These are phyloP conservation scores for Paramarasmius palmivorus DNA, from an alignment of 1,284 basidiomycete species.

Conservation along the genomic window DNA sequence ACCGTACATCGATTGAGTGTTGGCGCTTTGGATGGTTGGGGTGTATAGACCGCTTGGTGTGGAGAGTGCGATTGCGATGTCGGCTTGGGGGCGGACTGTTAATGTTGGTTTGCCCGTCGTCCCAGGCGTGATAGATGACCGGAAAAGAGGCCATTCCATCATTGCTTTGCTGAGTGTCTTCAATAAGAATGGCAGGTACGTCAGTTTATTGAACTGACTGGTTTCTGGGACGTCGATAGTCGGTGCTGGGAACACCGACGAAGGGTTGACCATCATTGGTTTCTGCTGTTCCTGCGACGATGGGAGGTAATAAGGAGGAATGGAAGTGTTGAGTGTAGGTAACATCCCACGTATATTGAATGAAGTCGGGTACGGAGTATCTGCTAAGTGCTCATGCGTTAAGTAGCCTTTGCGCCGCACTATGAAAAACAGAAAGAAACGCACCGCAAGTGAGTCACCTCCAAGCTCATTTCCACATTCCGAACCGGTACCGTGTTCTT, in stretches of 20 bases:
- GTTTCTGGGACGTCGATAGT: conserved; percentile 41
- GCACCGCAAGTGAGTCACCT: conserved; percentile 10
- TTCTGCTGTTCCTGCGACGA: conserved; percentile 26
- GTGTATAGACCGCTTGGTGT: conserved; percentile 88
- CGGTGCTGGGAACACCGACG: conserved; percentile 38
- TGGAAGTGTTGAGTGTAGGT: conserved; percentile 67
- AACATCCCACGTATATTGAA: conserved; percentile 79
- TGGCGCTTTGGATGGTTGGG: conserved; percentile 74
- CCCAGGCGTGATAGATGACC: conserved; percentile 62
- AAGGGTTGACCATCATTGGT: conserved; percentile 48
- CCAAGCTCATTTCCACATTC: conserved; percentile 73
- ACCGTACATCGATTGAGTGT: conserved; percentile 61
- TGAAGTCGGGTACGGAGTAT: conserved; percentile 78
- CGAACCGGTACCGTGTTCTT: conserved; percentile 78
- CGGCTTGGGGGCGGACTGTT: conserved; percentile 67
- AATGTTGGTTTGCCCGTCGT: conserved; percentile 63
- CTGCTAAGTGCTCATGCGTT: conserved; percentile 38
- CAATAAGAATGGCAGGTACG: conserved; percentile 83
- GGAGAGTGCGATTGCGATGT: conserved; percentile 76
- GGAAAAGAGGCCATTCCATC: conserved; percentile 83
- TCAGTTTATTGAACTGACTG: conserved; percentile 65
- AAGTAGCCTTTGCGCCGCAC: no score
- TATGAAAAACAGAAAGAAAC: conserved; percentile 7
- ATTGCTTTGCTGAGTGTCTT: conserved; percentile 84
- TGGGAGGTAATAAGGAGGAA: conserved; percentile 63